Base-by-base conservation (phyloP, 2,329 filamentous ascomycete genomes). In the Calonectria crousiana region DNA sequence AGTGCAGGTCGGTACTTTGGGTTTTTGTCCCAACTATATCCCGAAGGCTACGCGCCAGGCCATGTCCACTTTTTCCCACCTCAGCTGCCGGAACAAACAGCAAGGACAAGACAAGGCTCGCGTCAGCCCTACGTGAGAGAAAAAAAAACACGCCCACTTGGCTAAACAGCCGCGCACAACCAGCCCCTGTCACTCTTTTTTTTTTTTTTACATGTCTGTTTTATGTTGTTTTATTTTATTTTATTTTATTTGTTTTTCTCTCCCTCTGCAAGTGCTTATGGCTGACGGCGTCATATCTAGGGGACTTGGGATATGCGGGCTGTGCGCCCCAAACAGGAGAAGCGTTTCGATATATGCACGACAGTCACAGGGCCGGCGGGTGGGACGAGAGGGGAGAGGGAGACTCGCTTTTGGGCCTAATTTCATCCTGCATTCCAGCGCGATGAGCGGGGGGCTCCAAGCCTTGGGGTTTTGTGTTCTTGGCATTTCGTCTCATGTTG, bases 221-320 rank as follows among this genome's bases (percentile, higher is more conserved):
- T n/a, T n/a, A n/a, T 47, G 10, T n/a, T 47, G 11, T 10, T 47
- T n/a, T 4, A 10, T 11, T 47, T n/a, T 1, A 6, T 47, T 10
- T n/a, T n/a, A n/a, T 4, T 47, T 47, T n/a, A 5, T n/a, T 44
- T 44, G 2, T 26, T 38, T 14, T 13, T 6, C 30, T 32, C 5
- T 32, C 30, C 13, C 34, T 72, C 74, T 74, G 71, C 78, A 80
- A 80, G 78, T 78, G 78, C 78, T 80, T 80, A 80, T 80, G 44
- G 60, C 62, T 36, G 32, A 8, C 47, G 28, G 53, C 41, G 38
- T 41, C 52, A 6, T 51, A 23, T 41, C 49, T 41, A 14, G 20
- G 28, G 32, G 26, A 11, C 38, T 52, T 32, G 30, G 30, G 30
- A 44, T 64, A 65, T n/a, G 28, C 26, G 52, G 49, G 47, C 52